phyloP scores from a whole-genome alignment of 2,329 filamentous ascomycete genomes.

The Periglandula ipomoeae region DNA sequence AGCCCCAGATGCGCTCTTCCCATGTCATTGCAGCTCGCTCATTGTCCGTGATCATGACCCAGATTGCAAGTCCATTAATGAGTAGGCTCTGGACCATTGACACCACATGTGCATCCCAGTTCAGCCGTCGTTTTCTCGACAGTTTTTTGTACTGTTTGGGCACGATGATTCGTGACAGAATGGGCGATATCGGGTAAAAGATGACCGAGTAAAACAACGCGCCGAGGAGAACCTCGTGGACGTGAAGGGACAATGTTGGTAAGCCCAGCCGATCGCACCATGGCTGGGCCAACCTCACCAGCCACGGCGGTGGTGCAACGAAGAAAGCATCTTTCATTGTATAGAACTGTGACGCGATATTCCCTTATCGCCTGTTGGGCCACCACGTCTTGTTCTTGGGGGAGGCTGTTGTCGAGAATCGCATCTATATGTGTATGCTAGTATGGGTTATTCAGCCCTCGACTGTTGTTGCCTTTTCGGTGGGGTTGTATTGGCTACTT shows the following conservation, averaged over 20 bases:
- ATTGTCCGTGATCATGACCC: slow-evolving; percentile 59
- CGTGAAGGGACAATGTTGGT: slow-evolving; percentile 61
- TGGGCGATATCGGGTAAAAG: slow-evolving; percentile 57
- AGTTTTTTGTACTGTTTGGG: slow-evolving; percentile 57
- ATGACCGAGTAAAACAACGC: slow-evolving; percentile 61
- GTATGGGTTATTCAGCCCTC: no score
- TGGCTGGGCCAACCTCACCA: slow-evolving; percentile 49
- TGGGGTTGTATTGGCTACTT: no score
- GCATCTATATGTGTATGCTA: background rate
- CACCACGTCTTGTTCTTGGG: background rate
- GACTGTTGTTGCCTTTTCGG: background rate
- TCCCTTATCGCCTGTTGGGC: background rate
- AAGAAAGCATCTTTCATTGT: slow-evolving; percentile 68
- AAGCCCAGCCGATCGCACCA: slow-evolving; percentile 53
- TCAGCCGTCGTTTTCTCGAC: slow-evolving; percentile 53
- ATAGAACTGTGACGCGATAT: background rate
- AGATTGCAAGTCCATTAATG: slow-evolving; percentile 66
- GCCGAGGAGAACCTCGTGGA: slow-evolving; percentile 65
- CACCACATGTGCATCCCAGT: slow-evolving; percentile 81
- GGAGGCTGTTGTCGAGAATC: background rate
- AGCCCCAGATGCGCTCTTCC: slow-evolving; percentile 66
- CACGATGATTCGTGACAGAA: slow-evolving; percentile 52
- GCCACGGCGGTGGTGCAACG: slow-evolving; percentile 49
- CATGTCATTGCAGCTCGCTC: slow-evolving; percentile 58
- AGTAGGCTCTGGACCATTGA: slow-evolving; percentile 69